Evolutionary conservation across 2,329 filamentous ascomycete genomes (phyloP).

Genomic region (Apiospora phragmitis): DNA sequence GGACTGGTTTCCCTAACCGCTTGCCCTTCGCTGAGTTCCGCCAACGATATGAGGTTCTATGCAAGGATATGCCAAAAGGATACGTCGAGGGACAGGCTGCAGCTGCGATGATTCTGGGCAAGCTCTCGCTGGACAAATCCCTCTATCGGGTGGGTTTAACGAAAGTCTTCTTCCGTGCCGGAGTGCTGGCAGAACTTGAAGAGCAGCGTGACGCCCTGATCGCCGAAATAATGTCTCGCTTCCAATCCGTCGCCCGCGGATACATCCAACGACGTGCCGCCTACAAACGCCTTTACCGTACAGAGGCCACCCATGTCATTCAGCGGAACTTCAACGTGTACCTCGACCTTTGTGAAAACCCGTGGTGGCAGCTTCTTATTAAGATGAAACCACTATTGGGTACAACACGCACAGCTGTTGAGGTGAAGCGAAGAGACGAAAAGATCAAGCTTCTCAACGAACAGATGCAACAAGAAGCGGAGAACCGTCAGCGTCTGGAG

Average conservation of each 20-base stretch:
- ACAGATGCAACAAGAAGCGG: conserved; percentile 76
- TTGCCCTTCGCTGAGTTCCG: conserved; percentile 92
- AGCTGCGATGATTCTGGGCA: conserved; percentile 84
- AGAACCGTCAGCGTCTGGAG: conserved; percentile 77
- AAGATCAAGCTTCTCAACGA: conserved; percentile 86
- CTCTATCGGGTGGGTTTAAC: conserved; percentile 93
- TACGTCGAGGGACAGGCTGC: conserved; percentile 89
- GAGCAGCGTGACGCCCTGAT: conserved; percentile 93
- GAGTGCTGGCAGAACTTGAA: conserved; percentile 93
- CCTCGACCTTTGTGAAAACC: conserved; percentile 83
- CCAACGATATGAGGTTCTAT: conserved; percentile 93
- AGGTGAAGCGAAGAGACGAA: conserved; percentile 93
- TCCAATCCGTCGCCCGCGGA: conserved; percentile 89
- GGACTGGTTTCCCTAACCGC: conserved; percentile 94
- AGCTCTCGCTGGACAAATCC: conserved; percentile 79
- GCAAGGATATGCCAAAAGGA: conserved; percentile 81
- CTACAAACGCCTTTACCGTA: conserved; percentile 90
- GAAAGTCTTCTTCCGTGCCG: conserved; percentile 97
- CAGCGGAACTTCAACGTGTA: conserved; percentile 94
- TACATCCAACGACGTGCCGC: conserved; percentile 86
- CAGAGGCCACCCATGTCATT: conserved; percentile 92
- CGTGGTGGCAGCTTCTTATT: conserved; percentile 95
- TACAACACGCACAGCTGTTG: conserved; percentile 84
- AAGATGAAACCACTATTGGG: conserved; percentile 95
- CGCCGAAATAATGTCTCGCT: conserved; percentile 87